Evolutionary conservation across 2,329 filamentous ascomycete genomes (phyloP).

Genomic region (Akanthomyces uredinophilus): DNA sequence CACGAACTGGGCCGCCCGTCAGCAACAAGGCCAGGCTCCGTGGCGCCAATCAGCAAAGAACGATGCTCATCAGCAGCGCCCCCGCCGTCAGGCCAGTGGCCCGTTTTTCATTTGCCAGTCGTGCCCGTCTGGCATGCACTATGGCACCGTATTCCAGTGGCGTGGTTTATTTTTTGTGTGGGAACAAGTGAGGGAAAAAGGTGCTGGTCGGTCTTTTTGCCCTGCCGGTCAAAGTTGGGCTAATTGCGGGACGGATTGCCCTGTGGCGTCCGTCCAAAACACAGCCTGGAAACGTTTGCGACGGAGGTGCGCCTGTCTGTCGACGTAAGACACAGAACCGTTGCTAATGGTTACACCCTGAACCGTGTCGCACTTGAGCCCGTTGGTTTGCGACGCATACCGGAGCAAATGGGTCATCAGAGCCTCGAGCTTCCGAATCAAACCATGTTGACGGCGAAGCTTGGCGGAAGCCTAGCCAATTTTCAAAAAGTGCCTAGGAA

Average conservation of each 20-base stretch:
- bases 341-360: too few relatives aligned
- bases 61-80: not conserved
- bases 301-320: conserved; percentile 13
- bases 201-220: not conserved
- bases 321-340: too few relatives aligned
- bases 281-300: not conserved
- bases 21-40: not conserved
- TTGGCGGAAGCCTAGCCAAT: too few relatives aligned
- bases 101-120: conserved; percentile 8
- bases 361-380: too few relatives aligned
- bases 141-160: not conserved
- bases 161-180: not conserved
- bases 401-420: too few relatives aligned
- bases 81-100: not conserved
- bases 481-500: too few relatives aligned
- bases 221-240: too few relatives aligned
- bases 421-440: too few relatives aligned
- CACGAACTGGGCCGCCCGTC: conserved; percentile 2
- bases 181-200: not conserved
- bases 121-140: not conserved
- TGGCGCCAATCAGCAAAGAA: not conserved
- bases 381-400: too few relatives aligned
- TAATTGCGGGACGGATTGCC: not conserved
- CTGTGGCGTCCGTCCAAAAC: not conserved
- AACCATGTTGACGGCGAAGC: too few relatives aligned